phyloP scores from a whole-genome alignment of 495 filamentous ascomycete species.

The Aspergillus nanangensis region DNA sequence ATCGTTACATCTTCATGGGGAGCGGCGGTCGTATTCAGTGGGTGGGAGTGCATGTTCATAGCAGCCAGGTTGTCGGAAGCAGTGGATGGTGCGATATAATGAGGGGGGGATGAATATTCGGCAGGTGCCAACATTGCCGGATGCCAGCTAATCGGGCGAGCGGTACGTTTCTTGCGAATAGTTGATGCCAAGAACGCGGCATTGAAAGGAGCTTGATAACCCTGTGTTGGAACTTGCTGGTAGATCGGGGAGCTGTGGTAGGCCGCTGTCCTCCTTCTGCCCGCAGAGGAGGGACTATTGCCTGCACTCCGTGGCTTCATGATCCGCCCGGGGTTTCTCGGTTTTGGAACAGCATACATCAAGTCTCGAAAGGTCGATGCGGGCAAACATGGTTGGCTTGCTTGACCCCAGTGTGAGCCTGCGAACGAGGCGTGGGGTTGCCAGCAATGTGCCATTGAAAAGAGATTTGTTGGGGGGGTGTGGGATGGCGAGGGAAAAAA shows the following conservation, averaged over 20 bases:
- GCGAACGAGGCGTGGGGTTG: constrained; percentile 25
- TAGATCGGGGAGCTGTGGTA: constrained; percentile 38
- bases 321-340: constrained; percentile 44
- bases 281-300: constrained; percentile 62
- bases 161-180: constrained; percentile 25
- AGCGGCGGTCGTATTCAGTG: constrained; percentile 16
- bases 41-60: constrained; percentile 25
- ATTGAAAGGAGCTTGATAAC: constrained; percentile 25
- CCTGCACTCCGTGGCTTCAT: constrained; percentile 64
- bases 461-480: background rate
- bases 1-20: constrained; percentile 18
- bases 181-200: constrained; percentile 37
- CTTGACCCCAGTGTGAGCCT: constrained; percentile 27
- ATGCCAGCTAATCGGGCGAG: constrained; percentile 70
- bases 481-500: background rate
- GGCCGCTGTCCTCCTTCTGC: constrained; percentile 51
- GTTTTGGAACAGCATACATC: constrained; percentile 29
- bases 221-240: constrained; percentile 10
- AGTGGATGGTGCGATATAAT: constrained; percentile 15
- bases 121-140: constrained; percentile 41
- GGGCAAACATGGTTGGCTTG: constrained; percentile 18
- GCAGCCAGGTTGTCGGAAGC: constrained; percentile 22
- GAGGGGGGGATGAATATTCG: constrained; percentile 28
- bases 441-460: constrained; percentile 32
- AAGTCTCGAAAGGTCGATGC: constrained; percentile 27